phyloP scores from a whole-genome alignment of 1,284 basidiomycete genomes.

The Farysia itapuensis region DNA sequence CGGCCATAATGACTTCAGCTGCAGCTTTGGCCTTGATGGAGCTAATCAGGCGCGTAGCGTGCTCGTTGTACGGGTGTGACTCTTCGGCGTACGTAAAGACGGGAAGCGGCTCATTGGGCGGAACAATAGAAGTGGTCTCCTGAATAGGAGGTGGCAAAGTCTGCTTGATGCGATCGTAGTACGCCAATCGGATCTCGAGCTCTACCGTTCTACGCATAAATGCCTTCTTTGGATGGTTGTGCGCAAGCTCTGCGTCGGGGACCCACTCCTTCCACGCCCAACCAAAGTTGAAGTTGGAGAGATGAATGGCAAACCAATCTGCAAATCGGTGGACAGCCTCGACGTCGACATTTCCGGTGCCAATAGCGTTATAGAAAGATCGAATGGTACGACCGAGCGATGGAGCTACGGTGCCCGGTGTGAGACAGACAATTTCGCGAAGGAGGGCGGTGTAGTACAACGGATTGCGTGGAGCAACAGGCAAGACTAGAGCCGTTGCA shows the following conservation, averaged over 20 bases:
- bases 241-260: slow-evolving; percentile 74
- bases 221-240: slow-evolving; percentile 76
- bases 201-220: slow-evolving; percentile 88
- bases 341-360: slow-evolving; percentile 68
- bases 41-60: slow-evolving; percentile 77
- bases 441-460: slow-evolving; percentile 83
- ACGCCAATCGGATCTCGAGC: slow-evolving; percentile 86
- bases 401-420: slow-evolving; percentile 86
- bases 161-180: slow-evolving; percentile 87
- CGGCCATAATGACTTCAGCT: slow-evolving; percentile 75
- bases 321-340: slow-evolving; percentile 79
- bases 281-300: slow-evolving; percentile 95
- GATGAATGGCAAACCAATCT: slow-evolving; percentile 93
- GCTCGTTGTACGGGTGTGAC: slow-evolving; percentile 76
- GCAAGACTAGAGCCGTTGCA: slow-evolving; percentile 74
- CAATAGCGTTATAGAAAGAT: slow-evolving; percentile 69
- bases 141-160: slow-evolving; percentile 78
- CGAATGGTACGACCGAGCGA: slow-evolving; percentile 93
- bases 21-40: slow-evolving; percentile 73
- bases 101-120: slow-evolving; percentile 76
- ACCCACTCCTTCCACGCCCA: slow-evolving; percentile 99
- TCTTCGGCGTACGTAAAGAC: slow-evolving; percentile 74
- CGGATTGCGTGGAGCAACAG: slow-evolving; percentile 73
- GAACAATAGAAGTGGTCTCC: slow-evolving; percentile 69
- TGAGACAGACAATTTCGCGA: slow-evolving; percentile 89